Evolutionary conservation across 2,329 filamentous ascomycete genomes (phyloP), one percentile per base, ranked within the genome.

Genomic region (Aureobasidium lini): DNA sequence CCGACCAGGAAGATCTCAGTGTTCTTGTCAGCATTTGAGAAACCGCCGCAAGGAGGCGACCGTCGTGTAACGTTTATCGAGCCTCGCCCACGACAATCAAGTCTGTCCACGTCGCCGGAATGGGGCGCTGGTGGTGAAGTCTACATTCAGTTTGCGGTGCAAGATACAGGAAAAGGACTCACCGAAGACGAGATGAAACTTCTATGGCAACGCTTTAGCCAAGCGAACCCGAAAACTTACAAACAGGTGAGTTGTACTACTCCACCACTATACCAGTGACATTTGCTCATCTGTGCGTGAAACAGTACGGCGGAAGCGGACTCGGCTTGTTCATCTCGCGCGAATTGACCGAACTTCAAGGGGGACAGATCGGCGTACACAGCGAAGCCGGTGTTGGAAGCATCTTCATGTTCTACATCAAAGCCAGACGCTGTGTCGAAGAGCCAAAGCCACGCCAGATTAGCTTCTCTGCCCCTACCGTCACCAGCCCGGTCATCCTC

Each of bases 261-360:
- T 23, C 4, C 4, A 23, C 23, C 23, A 23, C 23, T 23, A 23
- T 23, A 23, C 23, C 23, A 23, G 23, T 23, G 4, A 23, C 23
- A 23, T 23, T 23, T 23, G 23, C 23, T 23, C 23, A 23, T 23
- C 23, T 23, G 23, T 23, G 23, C 23, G 23, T 23, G 23, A 23
- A 23, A 23, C 81, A 86, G 61, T 87, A 88, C 64, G 86, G 86
- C 23, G 86, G 86, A 0, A 85, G 83, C 0, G 86, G 86, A 0
- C 76, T 89, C 1, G 86, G 86, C 0, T 74, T 89, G 0, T 88
- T 87, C 67, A 88, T 88, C 60, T 85, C 82, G 43, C 78, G 84
- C 15, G 78, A 83, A 31, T 76, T 89, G 13, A 84, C 84, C 1
- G 85, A 88, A 67, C 74, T 88, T 32, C 85, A 87, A 63, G 84